These are phyloP conservation scores for Epichloe gansuensis DNA, from an alignment of 2,329 filamentous ascomycete genomes.

Conservation along the genomic window DNA sequence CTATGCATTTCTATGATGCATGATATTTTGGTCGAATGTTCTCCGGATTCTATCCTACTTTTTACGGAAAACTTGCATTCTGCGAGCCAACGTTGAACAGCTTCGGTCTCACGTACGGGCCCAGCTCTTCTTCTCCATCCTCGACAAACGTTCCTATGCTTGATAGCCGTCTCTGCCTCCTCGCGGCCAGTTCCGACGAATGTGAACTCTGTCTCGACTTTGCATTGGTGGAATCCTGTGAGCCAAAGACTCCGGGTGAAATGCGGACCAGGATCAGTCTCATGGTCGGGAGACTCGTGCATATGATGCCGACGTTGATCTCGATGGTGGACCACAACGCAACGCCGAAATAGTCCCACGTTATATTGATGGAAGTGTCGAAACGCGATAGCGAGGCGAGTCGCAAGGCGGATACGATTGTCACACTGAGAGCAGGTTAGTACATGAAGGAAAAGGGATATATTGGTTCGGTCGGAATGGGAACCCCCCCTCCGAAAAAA, in stretches of 20 bases:
- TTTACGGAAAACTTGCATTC: background rate
- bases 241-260: conserved; percentile 1
- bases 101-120: background rate
- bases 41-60: background rate
- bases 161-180: conserved; percentile 1
- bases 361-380: conserved; percentile 13
- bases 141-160: conserved; percentile 1
- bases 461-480: background rate
- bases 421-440: conserved; percentile 10
- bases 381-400: conserved; percentile 15
- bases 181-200: background rate
- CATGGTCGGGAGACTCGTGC: conserved; percentile 18
- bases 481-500: background rate
- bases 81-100: background rate
- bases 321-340: conserved; percentile 19
- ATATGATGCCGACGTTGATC: conserved; percentile 19
- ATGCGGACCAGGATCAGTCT: conserved; percentile 10
- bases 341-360: conserved; percentile 13
- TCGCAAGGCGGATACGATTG: conserved; percentile 18
- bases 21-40: no score
- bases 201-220: background rate
- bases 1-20: no score
- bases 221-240: background rate
- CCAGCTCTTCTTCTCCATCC: background rate
- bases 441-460: background rate